Percentiles rank a stretch among this genome's conserved stretches.
These are phyloP conservation scores for Candida jianshihensis DNA, from an alignment of 805 yeast genomes.

Conservation along the genomic window DNA sequence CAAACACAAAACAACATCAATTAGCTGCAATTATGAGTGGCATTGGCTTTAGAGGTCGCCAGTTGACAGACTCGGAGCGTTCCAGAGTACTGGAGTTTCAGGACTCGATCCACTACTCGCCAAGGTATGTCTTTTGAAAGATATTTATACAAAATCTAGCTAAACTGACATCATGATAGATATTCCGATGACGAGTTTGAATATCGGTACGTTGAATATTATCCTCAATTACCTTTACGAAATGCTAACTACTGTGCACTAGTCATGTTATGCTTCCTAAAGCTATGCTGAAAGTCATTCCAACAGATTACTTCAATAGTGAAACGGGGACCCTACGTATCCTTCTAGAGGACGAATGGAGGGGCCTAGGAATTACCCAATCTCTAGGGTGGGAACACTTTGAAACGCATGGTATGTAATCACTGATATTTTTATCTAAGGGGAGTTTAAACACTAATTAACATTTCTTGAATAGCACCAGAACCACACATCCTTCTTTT, in stretches of 20 bases:
- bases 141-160: no score
- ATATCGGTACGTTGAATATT: conserved; percentile 43
- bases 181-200: conserved; percentile 90
- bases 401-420: conserved; percentile 64
- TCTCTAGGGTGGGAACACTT: conserved; percentile 97
- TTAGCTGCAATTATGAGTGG: neutral
- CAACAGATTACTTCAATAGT: conserved; percentile 86
- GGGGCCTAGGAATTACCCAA: conserved; percentile 96
- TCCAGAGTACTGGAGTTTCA: conserved; percentile 85
- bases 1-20: neutral
- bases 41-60: conserved; percentile 45
- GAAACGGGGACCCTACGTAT: conserved; percentile 93
- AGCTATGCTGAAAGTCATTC: conserved; percentile 88
- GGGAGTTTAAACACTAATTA: neutral
- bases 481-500: conserved; percentile 95
- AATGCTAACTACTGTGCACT: neutral
- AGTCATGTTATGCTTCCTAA: conserved; percentile 97
- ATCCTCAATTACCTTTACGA: neutral
- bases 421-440: neutral
- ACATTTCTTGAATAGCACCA: conserved; percentile 50
- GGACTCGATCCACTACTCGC: conserved; percentile 91
- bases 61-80: conserved; percentile 74
- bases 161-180: conserved; percentile 31
- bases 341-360: conserved; percentile 93
- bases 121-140: conserved; percentile 51